Percentiles rank a stretch among this genome's conserved stretches.
phyloP scores from a whole-genome alignment of 2,329 filamentous ascomycete genomes.

The Lasiodiplodia hormozganensis region DNA sequence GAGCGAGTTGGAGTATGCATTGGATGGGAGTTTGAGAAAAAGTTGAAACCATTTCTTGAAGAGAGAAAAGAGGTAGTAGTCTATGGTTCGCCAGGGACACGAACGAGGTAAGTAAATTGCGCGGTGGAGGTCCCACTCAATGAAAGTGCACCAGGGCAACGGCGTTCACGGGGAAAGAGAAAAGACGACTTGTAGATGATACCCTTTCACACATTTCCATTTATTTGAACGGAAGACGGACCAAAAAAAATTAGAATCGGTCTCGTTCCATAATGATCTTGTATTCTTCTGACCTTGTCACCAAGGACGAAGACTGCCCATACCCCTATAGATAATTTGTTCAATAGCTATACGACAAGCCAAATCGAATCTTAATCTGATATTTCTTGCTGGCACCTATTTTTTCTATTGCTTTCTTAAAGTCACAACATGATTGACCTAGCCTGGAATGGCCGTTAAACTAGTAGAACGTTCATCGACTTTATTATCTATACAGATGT shows the following conservation, averaged over 20 bases:
- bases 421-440: not conserved
- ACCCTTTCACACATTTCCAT: not conserved
- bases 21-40: not conserved
- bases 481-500: too few relatives aligned
- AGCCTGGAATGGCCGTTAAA: not conserved
- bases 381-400: not conserved
- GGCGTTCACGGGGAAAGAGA: not conserved
- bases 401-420: not conserved
- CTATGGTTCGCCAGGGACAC: too few relatives aligned
- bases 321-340: not conserved
- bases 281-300: not conserved
- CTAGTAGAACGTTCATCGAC: not conserved
- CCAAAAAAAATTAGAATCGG: not conserved
- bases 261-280: not conserved
- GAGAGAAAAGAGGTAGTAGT: too few relatives aligned
- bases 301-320: not conserved
- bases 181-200: conserved; percentile 7
- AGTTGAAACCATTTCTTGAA: too few relatives aligned
- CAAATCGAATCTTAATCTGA: not conserved
- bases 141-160: not conserved
- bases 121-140: not conserved
- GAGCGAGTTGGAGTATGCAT: not conserved
- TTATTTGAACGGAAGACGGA: not conserved
- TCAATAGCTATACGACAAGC: not conserved
- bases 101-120: too few relatives aligned